Evolutionary conservation across 2,329 filamentous ascomycete species (phyloP).

Genomic region (Cladosporium sp.): DNA sequence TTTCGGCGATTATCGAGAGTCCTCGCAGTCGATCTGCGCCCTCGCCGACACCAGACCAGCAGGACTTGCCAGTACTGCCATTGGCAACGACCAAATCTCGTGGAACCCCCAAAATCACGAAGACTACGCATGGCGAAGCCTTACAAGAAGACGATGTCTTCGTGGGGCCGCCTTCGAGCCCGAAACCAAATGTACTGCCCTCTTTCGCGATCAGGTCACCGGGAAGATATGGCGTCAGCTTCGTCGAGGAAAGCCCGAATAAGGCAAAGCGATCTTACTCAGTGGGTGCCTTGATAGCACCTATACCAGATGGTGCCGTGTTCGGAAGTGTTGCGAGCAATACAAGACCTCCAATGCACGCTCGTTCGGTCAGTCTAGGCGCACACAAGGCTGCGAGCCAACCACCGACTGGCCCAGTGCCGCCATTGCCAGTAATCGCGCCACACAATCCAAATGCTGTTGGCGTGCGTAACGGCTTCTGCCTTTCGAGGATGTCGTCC

Average conservation of each 20-base stretch:
- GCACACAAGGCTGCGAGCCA: slow-evolving; percentile 28
- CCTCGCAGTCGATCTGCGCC: slow-evolving; percentile 32
- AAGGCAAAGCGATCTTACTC: slow-evolving; percentile 33
- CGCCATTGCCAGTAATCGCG: slow-evolving; percentile 44
- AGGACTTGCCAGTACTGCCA: neutral
- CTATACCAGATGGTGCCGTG: slow-evolving; percentile 26
- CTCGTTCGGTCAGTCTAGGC: slow-evolving; percentile 40
- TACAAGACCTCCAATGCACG: slow-evolving; percentile 30
- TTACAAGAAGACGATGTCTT: slow-evolving; percentile 25
- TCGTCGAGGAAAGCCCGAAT: slow-evolving; percentile 25
- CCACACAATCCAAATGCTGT: slow-evolving; percentile 21
- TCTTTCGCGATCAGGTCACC: slow-evolving; percentile 34
- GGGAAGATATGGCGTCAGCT: slow-evolving; percentile 29
- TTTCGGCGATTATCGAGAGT: slow-evolving; percentile 46
- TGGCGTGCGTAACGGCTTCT: slow-evolving; percentile 26
- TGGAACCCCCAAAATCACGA: slow-evolving; percentile 18
- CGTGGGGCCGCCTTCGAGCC: slow-evolving; percentile 28
- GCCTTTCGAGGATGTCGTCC: slow-evolving; percentile 42
- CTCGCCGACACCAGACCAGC: slow-evolving; percentile 25
- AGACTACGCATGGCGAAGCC: neutral
- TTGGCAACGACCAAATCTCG: slow-evolving; percentile 25
- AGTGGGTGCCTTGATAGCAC: slow-evolving; percentile 29
- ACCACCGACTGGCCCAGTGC: slow-evolving; percentile 43
- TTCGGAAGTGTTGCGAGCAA: slow-evolving; percentile 17
- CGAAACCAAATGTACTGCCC: slow-evolving; percentile 30